Percentiles rank a stretch among this genome's conserved stretches.
Evolutionary conservation across 768 basidiomycete genomes (phyloP).

Genomic region (Russula sp.): DNA sequence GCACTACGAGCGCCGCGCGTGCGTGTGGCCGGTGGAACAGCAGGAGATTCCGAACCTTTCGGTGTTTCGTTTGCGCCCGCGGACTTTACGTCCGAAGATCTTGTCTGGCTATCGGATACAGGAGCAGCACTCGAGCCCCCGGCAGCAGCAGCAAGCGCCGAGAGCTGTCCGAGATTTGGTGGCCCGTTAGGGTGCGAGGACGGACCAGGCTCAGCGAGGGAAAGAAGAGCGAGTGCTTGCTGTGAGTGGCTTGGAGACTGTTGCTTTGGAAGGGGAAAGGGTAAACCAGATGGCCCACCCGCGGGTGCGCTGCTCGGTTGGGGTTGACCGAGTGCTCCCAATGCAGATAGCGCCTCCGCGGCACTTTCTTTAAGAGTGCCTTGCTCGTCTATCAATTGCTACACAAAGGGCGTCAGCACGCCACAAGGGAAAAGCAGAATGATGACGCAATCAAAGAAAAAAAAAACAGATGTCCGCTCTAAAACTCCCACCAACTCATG

Average conservation of each 20-base stretch:
- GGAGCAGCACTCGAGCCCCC: constrained; percentile 17
- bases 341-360: constrained; percentile 37
- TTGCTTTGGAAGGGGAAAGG: constrained; percentile 22
- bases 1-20: constrained; percentile 53
- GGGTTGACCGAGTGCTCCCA: constrained; percentile 26
- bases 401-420: constrained; percentile 8
- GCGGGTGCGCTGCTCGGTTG: constrained; percentile 12
- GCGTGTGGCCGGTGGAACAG: constrained; percentile 33
- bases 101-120: constrained; percentile 7
- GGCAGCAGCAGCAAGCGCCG: constrained; percentile 38
- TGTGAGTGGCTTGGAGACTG: constrained; percentile 16
- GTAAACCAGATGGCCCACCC: constrained; percentile 24
- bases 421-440: constrained; percentile 8
- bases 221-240: constrained; percentile 26
- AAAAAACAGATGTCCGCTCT: background rate
- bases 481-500: background rate
- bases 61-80: constrained; percentile 2
- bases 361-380: constrained; percentile 35
- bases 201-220: constrained; percentile 65
- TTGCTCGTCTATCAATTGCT: constrained; percentile 28
- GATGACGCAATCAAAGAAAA: constrained; percentile 4
- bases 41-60: constrained; percentile 9
- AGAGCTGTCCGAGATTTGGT: constrained; percentile 59
- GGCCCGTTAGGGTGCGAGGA: constrained; percentile 70
- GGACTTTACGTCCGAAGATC: constrained; percentile 29